Conservation (phyloP, 2,329 filamentous ascomycete species). For the Colletotrichum sp. region DNA sequence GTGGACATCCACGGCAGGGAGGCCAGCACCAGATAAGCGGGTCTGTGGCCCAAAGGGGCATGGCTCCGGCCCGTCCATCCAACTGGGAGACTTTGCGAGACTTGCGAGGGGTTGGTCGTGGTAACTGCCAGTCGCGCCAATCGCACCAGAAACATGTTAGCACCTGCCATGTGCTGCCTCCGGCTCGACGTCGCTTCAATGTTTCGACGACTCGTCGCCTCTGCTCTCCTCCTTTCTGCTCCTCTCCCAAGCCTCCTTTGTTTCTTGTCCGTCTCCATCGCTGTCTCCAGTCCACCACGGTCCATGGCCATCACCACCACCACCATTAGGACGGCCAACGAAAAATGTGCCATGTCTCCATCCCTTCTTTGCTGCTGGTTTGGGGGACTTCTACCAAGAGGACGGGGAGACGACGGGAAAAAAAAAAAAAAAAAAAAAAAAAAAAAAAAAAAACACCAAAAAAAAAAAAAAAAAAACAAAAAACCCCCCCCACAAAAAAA, state of each 20-base stretch:
- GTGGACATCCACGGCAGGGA: neutral
- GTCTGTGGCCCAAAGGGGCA: neutral
- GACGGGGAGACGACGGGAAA: neutral
- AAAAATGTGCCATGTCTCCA: neutral
- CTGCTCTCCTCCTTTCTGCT: neutral
- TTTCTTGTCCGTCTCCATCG: conserved; percentile 1
- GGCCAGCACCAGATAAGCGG: neutral
- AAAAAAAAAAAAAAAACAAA: too few species aligned
- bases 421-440: neutral
- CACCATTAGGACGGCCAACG: neutral
- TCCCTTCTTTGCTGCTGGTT: neutral
- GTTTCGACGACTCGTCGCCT: neutral
- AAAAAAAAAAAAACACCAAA: too few species aligned
- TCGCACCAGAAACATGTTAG: neutral
- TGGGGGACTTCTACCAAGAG: neutral
- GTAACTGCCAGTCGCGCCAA: conserved; percentile 11
- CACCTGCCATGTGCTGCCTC: neutral
- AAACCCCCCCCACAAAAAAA: too few species aligned
- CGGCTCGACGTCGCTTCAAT: neutral
- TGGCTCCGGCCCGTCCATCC: neutral
- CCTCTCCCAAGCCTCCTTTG: conserved; percentile 3
- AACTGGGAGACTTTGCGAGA: conserved; percentile 15
- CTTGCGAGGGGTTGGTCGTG: neutral
- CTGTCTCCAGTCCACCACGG: neutral
- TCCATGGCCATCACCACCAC: neutral